Evolutionary conservation across 1,284 basidiomycete genomes (phyloP), one percentile per base, ranked within the genome.

Genomic region (Takashimella koratensis): DNA sequence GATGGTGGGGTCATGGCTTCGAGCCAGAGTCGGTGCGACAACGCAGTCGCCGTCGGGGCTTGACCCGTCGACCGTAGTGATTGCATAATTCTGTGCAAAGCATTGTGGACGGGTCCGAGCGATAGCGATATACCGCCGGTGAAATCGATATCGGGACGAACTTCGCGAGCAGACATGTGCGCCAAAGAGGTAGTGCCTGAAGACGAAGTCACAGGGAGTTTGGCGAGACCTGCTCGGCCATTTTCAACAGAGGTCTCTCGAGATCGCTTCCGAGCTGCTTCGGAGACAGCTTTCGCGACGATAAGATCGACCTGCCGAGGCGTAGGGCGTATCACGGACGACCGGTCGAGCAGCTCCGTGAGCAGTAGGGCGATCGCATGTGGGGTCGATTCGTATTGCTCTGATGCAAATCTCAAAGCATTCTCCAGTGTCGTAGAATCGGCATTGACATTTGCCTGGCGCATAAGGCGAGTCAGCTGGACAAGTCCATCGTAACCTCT

Each of bases 1-100:
- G 25, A 47, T 19, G 51, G 26, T 10, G 58, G 49, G 2, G 61
- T 55, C 22, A 67, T 57, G 4, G 65, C 59, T 45, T 72, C 68
- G 51, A 60, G 67, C 30, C 63, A 61, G 3, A 72, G 58, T 25
- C 68, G 60, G 39, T 59, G 66, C 8, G 58, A 54, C 10, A 72
- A 50, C 1, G 60, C 43, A 6, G 51, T 46, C 2, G 62, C 59
- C 5, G 51, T 51, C 5, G 59, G 56, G 4, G 40, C 43, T 4
- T 47, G 45, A 22, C 49, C 52, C 5, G 46, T n/a, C 11, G 46
- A 21, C n/a, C 49, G 23, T 6, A 67, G 60, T 1, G 54, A 55
- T 8, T 49, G 40, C 23, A 64, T 39, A 41, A 64, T 56, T 5
- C 43, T 12, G 3, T 49, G 25, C 22, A 63, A n/a, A 0, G 52